Evolutionary conservation across 208 protist genomes (phyloP), one percentile per base, ranked within the genome.

Genomic region (Trypanosoma melophagium): DNA sequence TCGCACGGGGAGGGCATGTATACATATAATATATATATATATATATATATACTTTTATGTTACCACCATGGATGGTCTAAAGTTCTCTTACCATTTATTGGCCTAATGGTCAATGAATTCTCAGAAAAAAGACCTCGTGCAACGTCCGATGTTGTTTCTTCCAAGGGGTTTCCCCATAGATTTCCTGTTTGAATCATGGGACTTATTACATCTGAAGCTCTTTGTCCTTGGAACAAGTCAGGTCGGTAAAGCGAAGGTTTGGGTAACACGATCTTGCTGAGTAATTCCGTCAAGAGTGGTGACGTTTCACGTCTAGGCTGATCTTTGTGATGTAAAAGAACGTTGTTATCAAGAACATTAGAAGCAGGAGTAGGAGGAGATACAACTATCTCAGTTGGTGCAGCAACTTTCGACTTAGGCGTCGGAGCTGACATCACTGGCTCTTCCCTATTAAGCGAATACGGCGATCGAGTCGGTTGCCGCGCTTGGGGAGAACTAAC

Each of bases 181-280:
- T 52, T 28, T 21, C 41, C 10, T 16, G 5, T 17, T 24, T 31
- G 12, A n/a, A 41, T 13, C 22, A 3, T 38, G 5, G 55, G 8
- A 17, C 17, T 17, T 22, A 21, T 24, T 19, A 9, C 0, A 40
- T 44, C 28, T 16, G 35, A 21, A 21, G 7, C 7, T 60, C 2
- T 31, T 0, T 56, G 21, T n/a, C 71, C 71, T 50, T 77, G 64
- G 22, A 53, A 77, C 25, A 77, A 56, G 50, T 77, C 71, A 13
- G 71, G 56, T 9, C 71, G 71, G 42, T 64, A 64, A 19, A 71
- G 40, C 35, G 40, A 49, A 1, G 60, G 47, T 16, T 52, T 45
- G 12, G 74, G 54, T 35, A 71, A 40, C 16, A 56, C 17, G 13
- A 79, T 54, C 38, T 42, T 69, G 49, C 42, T 53, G 12, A 77